Conservation (phyloP, 228 moss, liverwort and hornwort genomes). For the Sphagnum fallax region DNA sequence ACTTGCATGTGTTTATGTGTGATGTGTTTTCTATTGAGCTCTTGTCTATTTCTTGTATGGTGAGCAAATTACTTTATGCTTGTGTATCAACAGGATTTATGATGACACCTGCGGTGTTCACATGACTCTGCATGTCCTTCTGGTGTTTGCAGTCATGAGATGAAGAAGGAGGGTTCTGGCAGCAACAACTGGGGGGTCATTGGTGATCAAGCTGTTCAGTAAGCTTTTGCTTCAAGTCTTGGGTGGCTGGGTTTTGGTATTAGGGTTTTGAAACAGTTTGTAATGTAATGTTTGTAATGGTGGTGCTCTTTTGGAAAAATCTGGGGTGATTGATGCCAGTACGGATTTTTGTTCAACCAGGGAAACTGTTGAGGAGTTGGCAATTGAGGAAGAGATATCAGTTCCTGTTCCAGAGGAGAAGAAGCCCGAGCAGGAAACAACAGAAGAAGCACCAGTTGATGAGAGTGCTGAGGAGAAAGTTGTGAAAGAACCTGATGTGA, state of each 20-base stretch:
- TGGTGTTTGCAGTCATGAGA: constrained; percentile 28
- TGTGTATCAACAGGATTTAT: too few relatives aligned
- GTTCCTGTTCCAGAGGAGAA: constrained; percentile 7
- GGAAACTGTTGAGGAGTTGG: too few relatives aligned
- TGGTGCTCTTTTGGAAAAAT: too few relatives aligned
- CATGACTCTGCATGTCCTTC: neutral
- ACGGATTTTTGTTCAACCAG: too few relatives aligned
- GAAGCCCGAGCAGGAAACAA: constrained; percentile 4
- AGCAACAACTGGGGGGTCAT: constrained; percentile 52
- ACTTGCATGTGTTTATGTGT: neutral
- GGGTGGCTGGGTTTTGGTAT: too few relatives aligned
- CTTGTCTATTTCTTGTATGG: too few relatives aligned
- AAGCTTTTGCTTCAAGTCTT: constrained; percentile 6
- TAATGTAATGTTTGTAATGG: neutral
- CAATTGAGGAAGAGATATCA: constrained; percentile 23
- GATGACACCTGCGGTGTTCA: too few relatives aligned
- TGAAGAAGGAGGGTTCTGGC: constrained; percentile 49
- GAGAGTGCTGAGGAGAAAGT: constrained; percentile 15
- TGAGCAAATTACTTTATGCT: too few relatives aligned
- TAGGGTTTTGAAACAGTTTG: too few relatives aligned
- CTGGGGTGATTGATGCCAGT: too few relatives aligned
- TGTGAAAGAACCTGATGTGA: constrained; percentile 31
- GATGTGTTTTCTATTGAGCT: neutral
- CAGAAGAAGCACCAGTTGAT: constrained; percentile 7
- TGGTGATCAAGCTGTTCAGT: constrained; percentile 36